A percentile compares a stretch with the other conserved stretches of the same genome.
These are phyloP conservation scores for Cryptosporidium andersoni DNA, from an alignment of 169 alveolate genomes.

Conservation along the genomic window DNA sequence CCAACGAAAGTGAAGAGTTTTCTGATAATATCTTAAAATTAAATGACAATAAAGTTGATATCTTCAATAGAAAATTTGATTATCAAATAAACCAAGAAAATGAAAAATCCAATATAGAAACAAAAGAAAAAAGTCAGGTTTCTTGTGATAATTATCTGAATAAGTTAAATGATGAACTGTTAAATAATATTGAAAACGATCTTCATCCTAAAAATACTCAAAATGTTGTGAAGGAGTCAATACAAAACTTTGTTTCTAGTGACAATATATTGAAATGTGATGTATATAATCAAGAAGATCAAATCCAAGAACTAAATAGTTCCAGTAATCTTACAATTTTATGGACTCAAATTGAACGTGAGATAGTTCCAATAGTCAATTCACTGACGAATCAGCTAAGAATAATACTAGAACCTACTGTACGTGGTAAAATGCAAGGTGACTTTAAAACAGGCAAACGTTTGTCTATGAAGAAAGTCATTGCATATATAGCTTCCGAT, in stretches of 20 bases:
- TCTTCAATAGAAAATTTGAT: not conserved
- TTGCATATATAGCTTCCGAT: constrained; percentile 97
- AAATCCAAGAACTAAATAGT: constrained; percentile 59
- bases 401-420: constrained; percentile 91
- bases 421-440: constrained; percentile 90
- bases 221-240: constrained; percentile 6
- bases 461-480: constrained; percentile 93
- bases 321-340: constrained; percentile 23
- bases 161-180: constrained; percentile 62
- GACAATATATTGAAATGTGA: constrained; percentile 17
- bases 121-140: constrained; percentile 31
- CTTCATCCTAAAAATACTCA: constrained; percentile 11
- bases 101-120: not conserved
- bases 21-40: constrained; percentile 19
- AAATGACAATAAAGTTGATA: not conserved
- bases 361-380: constrained; percentile 76
- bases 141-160: constrained; percentile 75
- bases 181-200: constrained; percentile 7
- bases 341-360: constrained; percentile 74
- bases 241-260: not conserved
- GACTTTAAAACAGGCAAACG: constrained; percentile 96
- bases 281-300: constrained; percentile 69
- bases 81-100: not conserved
- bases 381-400: constrained; percentile 87
- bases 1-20: not conserved